Conservation (phyloP, 2,329 filamentous ascomycete species). For the Dothideomycetidae sp. region DNA sequence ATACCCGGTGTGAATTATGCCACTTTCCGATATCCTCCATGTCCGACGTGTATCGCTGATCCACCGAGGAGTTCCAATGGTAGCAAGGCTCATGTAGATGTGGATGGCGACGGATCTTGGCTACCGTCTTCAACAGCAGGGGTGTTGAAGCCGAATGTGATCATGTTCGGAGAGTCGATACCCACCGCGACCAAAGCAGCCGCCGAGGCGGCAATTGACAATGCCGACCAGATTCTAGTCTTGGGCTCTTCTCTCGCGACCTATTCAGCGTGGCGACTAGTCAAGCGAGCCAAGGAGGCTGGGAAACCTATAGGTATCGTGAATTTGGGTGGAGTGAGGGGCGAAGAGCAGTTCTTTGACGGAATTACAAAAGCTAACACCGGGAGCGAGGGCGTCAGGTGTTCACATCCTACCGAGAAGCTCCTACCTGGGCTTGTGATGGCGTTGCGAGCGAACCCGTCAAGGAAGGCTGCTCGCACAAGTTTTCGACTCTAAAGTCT, state of each 20-base stretch:
- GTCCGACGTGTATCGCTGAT: constrained; percentile 58
- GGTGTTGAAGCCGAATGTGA: constrained; percentile 79
- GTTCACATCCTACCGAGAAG: constrained; percentile 27
- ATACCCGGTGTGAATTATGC: constrained; percentile 74
- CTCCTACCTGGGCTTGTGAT: constrained; percentile 24
- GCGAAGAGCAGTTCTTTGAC: constrained; percentile 58
- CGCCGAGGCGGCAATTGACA: constrained; percentile 68
- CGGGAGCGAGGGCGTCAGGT: constrained; percentile 26
- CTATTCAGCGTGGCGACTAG: constrained; percentile 85
- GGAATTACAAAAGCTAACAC: constrained; percentile 34
- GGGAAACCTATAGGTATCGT: constrained; percentile 77
- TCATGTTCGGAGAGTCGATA: constrained; percentile 95
- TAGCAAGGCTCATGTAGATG: constrained; percentile 43
- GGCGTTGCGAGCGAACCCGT: constrained; percentile 10
- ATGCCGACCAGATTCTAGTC: constrained; percentile 59
- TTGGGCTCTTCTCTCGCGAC: constrained; percentile 85
- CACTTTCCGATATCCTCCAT: constrained; percentile 82
- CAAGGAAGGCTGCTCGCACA: no score
- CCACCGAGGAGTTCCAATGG: constrained; percentile 46
- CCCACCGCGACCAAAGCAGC: constrained; percentile 51
- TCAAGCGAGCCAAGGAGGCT: constrained; percentile 65
- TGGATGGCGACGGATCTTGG: constrained; percentile 75
- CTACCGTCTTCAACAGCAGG: constrained; percentile 44
- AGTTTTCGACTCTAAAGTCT: no score
- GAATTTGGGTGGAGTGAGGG: constrained; percentile 72